A percentile compares a stretch with the other conserved stretches of the same genome.
These are phyloP conservation scores for Talaromyces sp. DNA, from an alignment of 2,329 filamentous ascomycete species.

Conservation along the genomic window DNA sequence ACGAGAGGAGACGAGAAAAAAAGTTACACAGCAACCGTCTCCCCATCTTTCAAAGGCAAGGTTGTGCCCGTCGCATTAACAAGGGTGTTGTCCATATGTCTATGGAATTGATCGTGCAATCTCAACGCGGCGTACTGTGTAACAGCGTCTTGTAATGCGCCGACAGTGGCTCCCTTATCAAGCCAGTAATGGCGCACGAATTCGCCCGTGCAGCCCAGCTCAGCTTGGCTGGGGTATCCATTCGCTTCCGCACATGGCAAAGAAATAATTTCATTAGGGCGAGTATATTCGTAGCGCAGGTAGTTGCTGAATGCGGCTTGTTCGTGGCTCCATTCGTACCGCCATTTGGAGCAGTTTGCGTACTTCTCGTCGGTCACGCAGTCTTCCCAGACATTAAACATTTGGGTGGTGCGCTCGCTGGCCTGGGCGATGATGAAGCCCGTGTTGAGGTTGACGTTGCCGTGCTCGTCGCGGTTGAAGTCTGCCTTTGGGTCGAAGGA, in stretches of 20 bases:
- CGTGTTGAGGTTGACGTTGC: constrained; percentile 19
- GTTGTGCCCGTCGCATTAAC: constrained; percentile 15
- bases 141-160: constrained; percentile 14
- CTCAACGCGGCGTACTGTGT: constrained; percentile 17
- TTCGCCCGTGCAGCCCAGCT: constrained; percentile 14
- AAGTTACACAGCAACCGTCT: constrained; percentile 10
- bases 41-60: constrained; percentile 13
- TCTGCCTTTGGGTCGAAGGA: constrained; percentile 13
- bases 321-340: constrained; percentile 20
- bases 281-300: constrained; percentile 16
- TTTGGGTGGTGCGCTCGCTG: constrained; percentile 16
- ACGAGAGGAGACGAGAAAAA: not conserved
- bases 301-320: constrained; percentile 20
- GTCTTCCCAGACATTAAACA: constrained; percentile 19
- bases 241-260: constrained; percentile 18
- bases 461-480: constrained; percentile 16
- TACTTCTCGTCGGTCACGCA: constrained; percentile 16
- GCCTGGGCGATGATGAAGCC: constrained; percentile 21
- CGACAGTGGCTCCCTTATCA: constrained; percentile 6
- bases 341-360: constrained; percentile 18
- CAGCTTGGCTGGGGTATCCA: constrained; percentile 12
- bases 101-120: constrained; percentile 18
- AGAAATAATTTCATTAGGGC: constrained; percentile 9
- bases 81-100: constrained; percentile 11
- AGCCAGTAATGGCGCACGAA: constrained; percentile 21